These are phyloP conservation scores for Sporothrix humicola DNA, from an alignment of 2,329 filamentous ascomycete genomes.

Conservation along the genomic window DNA sequence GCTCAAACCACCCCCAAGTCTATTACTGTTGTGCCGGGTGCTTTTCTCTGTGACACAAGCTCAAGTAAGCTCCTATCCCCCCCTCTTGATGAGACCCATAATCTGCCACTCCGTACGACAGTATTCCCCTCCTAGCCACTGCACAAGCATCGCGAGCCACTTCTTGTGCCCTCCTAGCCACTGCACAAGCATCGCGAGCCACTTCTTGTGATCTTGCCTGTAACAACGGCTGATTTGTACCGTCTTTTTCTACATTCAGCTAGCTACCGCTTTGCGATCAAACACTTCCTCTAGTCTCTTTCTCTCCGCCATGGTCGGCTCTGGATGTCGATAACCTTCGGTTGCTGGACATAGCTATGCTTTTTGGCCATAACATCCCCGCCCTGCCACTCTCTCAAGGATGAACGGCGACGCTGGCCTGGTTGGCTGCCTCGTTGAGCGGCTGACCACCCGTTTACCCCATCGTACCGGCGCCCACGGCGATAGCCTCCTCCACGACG, in stretches of 20 bases:
- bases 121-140: too few relatives aligned
- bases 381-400: slow-evolving; percentile 39
- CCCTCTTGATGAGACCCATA: background rate
- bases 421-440: slow-evolving; percentile 66
- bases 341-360: slow-evolving; percentile 21
- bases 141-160: background rate
- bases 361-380: background rate
- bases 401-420: slow-evolving; percentile 67
- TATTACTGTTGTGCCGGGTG: background rate
- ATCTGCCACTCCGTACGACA: too few relatives aligned
- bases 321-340: slow-evolving; percentile 12
- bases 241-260: background rate
- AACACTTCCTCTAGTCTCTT: background rate
- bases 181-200: background rate
- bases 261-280: background rate
- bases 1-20: background rate
- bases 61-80: background rate
- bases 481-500: slow-evolving; percentile 64
- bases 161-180: too few relatives aligned
- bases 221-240: background rate
- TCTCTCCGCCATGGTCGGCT: slow-evolving; percentile 29
- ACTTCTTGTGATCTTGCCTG: too few relatives aligned
- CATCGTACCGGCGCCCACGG: slow-evolving; percentile 65
- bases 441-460: slow-evolving; percentile 66
- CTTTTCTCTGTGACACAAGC: background rate